Conservation (phyloP, 2,329 filamentous ascomycete genomes). For the Dactylellina drechsleri region DNA sequence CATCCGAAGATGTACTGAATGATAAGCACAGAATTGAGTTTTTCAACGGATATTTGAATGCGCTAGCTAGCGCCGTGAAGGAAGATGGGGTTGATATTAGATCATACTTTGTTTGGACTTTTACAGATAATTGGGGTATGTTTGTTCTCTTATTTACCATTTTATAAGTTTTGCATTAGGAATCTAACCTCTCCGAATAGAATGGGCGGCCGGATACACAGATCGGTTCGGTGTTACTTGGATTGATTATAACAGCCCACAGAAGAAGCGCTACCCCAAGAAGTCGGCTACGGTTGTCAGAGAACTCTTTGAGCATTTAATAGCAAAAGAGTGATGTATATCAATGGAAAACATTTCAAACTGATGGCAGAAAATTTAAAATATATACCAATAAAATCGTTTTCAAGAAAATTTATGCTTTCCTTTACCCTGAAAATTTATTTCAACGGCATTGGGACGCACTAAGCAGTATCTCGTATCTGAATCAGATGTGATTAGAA, state of each 20-base stretch:
- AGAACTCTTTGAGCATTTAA: conserved; percentile 60
- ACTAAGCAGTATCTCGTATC: conserved; percentile 9
- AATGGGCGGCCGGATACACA: conserved; percentile 63
- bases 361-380: conserved; percentile 55
- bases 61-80: conserved; percentile 61
- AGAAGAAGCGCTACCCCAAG: conserved; percentile 62
- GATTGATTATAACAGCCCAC: conserved; percentile 62
- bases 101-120: conserved; percentile 64
- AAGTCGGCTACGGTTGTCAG: conserved; percentile 60
- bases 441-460: conserved; percentile 33
- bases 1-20: conserved; percentile 61
- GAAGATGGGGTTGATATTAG: conserved; percentile 62
- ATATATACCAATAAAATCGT: neutral
- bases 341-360: neutral
- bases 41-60: conserved; percentile 62
- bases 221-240: conserved; percentile 63
- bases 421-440: conserved; percentile 23
- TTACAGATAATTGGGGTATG: conserved; percentile 63
- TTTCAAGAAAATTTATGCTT: neutral
- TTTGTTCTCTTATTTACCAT: neutral
- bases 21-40: conserved; percentile 62
- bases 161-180: neutral
- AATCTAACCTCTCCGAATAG: conserved; percentile 27
- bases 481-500: conserved; percentile 16
- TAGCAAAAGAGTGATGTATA: conserved; percentile 52